These are phyloP conservation scores for Wakefieldia striispora DNA, from an alignment of 768 basidiomycete genomes.

Conservation along the genomic window DNA sequence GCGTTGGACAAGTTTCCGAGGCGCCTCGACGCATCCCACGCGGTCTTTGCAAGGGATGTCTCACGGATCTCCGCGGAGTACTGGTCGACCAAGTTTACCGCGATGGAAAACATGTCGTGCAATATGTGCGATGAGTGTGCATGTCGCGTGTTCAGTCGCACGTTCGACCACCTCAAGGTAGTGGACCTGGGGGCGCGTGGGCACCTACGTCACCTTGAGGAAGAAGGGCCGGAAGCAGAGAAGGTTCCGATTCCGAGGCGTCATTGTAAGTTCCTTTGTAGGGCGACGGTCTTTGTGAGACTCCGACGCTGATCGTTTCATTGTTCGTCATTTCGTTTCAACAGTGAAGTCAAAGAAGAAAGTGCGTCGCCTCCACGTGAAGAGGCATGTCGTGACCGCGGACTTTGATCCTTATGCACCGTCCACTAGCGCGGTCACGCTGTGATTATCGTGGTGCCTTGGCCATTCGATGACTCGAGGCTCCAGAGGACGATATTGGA, in stretches of 20 bases:
- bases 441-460: not conserved
- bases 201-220: not conserved
- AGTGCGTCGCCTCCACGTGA: not conserved
- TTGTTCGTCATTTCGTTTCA: not conserved
- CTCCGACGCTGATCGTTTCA: too few relatives aligned
- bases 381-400: not conserved
- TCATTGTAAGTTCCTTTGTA: constrained; percentile 6
- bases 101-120: not conserved
- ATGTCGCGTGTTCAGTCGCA: not conserved
- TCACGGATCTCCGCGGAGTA: constrained; percentile 5
- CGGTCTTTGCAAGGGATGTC: not conserved
- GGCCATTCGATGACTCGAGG: too few relatives aligned
- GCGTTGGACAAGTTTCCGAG: constrained; percentile 16
- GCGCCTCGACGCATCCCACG: constrained; percentile 1
- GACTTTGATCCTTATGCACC: constrained; percentile 8
- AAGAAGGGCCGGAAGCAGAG: not conserved
- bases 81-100: not conserved
- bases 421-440: constrained; percentile 10
- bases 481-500: too few relatives aligned
- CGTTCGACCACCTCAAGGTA: too few relatives aligned
- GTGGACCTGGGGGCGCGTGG: not conserved
- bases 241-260: not conserved
- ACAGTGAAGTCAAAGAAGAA: constrained; percentile 9
- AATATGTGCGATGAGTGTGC: not conserved
- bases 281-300: not conserved